A percentile compares a stretch with the other conserved stretches of the same genome.
phyloP scores from a whole-genome alignment of 1,284 basidiomycete species.

The Meripilus lineatus region DNA sequence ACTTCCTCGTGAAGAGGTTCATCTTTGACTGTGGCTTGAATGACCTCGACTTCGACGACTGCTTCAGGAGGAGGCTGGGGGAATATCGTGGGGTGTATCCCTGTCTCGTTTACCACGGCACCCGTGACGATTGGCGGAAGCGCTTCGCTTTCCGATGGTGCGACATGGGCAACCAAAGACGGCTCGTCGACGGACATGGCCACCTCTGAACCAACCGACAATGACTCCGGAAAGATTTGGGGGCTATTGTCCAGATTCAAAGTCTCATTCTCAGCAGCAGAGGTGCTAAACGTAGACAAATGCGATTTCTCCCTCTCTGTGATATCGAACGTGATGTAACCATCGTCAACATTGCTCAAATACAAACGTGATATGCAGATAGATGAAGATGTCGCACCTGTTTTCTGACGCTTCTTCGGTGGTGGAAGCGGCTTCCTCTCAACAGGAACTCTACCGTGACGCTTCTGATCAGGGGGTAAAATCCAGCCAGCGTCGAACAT shows the following conservation, averaged over 20 bases:
- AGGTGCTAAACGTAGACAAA: constrained; percentile 46
- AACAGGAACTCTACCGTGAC: constrained; percentile 44
- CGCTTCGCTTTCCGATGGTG: background rate
- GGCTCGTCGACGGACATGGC: background rate
- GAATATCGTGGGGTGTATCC: too few relatives aligned
- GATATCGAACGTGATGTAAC: too few relatives aligned
- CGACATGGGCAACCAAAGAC: background rate
- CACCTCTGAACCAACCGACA: background rate
- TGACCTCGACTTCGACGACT: background rate
- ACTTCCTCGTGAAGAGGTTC: background rate
- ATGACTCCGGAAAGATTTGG: background rate
- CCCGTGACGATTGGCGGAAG: background rate
- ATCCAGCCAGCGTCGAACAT: constrained; percentile 91
- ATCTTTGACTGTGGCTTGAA: background rate
- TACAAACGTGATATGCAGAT: background rate
- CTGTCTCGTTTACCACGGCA: background rate
- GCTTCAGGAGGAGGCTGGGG: background rate
- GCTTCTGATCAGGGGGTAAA: constrained; percentile 66
- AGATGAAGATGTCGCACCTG: constrained; percentile 34
- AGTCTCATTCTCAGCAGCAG: constrained; percentile 45
- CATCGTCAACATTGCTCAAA: background rate
- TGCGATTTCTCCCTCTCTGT: constrained; percentile 42
- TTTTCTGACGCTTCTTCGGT: constrained; percentile 47
- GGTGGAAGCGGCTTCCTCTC: constrained; percentile 37
- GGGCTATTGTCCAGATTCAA: too few relatives aligned